Base-by-base conservation (phyloP, 2,329 filamentous ascomycete species). In the Chaetothyriales sp. region DNA sequence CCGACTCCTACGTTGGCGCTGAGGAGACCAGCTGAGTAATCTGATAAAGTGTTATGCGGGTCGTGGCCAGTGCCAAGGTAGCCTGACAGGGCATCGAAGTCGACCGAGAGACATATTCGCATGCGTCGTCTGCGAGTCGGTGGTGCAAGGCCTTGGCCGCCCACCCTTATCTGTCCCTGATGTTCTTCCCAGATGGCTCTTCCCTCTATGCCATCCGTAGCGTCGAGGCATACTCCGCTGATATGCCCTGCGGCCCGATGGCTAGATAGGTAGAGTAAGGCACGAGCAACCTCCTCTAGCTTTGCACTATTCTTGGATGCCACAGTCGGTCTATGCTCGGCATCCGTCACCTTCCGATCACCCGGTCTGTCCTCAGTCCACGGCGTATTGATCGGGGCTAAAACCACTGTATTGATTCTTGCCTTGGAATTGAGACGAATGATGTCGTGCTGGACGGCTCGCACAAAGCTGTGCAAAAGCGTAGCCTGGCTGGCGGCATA, bases 51-150 rank as follows among this genome's bases (percentile, higher is more conserved):
- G 60, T 80, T 80, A 50, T 71, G 70, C 3, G 72, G 69, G 50
- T 72, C 69, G 28, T 69, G 66, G 10, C 76, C 77, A 4, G 78
- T 81, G 15, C 78, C 78, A 2, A 81, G 68, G 69, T 76, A 81
- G 48, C 77, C 77, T 0, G 76, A 77, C 1, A 81, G 72, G 10
- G 77, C 78, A 55, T 81, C 78, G 51, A 80, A 75, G 60, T 80
- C 77, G 43, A 73, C 64, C 1, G 70, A 70, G 25, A 72, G 58
- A 19, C 63, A 65, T 49, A 61, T 61, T 18, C 58, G 46, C 19
- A 61, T 33, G 9, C 58, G 55, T 44, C 58, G 33, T 19, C 50
- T 50, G 20, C 58, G 54, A 44, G 48, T 50, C 10, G 44, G n/a
- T 22, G 19, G 19, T 46, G 22, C n/a, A 37, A 44, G 19, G 43